Percentiles rank a stretch among this genome's conserved stretches.
phyloP scores from a whole-genome alignment of 2,329 filamentous ascomycete species.

The Phaeoacremonium minimum region DNA sequence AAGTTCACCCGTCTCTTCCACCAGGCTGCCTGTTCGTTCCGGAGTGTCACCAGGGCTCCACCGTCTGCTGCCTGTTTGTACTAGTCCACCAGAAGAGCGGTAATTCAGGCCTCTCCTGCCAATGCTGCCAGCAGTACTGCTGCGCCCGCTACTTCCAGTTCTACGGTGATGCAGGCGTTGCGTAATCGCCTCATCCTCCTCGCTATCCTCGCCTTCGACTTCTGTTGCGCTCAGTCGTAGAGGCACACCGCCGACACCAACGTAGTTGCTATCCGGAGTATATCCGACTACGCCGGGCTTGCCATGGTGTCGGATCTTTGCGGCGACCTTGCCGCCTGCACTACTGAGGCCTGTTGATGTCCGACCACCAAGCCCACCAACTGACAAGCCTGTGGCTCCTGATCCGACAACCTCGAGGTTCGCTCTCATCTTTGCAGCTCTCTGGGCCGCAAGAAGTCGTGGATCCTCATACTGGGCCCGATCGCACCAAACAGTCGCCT shows the following conservation, averaged over 20 bases:
- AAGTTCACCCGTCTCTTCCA: conserved; percentile 35
- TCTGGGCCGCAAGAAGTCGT: conserved; percentile 73
- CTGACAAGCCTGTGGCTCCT: conserved; percentile 37
- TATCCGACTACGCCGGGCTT: conserved; percentile 78
- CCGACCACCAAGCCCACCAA: conserved; percentile 37
- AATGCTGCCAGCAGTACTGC: conserved; percentile 50
- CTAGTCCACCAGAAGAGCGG: conserved; percentile 46
- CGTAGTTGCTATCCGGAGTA: conserved; percentile 71
- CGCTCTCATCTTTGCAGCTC: conserved; percentile 82
- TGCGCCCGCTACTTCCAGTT: conserved; percentile 72
- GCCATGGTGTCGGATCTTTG: conserved; percentile 86
- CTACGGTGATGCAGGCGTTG: conserved; percentile 60
- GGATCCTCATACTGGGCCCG: conserved; percentile 90
- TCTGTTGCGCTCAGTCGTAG: conserved; percentile 92
- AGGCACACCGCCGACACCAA: conserved; percentile 74
- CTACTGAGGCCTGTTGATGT: conserved; percentile 60
- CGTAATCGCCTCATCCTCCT: conserved; percentile 59
- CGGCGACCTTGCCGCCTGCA: conserved; percentile 59
- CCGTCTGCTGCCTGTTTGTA: conserved; percentile 30
- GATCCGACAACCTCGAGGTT: conserved; percentile 76
- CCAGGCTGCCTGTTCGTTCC: conserved; percentile 48
- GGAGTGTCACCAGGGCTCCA: conserved; percentile 54
- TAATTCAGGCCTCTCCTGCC: conserved; percentile 37
- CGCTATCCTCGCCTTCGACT: conserved; percentile 82
- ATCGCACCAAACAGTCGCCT: conserved; percentile 98